phyloP scores from a whole-genome alignment of 2,329 filamentous ascomycete species.

The Chaetomium strumarium region DNA sequence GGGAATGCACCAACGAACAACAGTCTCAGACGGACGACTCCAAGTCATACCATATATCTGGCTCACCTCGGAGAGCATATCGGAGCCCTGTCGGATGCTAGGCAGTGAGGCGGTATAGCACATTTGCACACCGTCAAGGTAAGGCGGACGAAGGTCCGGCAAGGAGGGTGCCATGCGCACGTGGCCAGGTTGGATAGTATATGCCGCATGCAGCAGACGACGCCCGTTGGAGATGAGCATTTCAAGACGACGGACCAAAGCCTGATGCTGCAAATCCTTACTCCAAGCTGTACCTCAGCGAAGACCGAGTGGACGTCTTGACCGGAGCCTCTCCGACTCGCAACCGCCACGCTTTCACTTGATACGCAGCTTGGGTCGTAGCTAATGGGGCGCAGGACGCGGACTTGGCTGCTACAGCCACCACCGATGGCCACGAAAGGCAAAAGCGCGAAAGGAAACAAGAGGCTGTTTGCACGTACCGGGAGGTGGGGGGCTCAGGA shows the following conservation, averaged over 20 bases:
- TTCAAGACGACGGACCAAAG: neutral
- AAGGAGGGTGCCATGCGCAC: constrained; percentile 3
- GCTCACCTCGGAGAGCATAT: neutral
- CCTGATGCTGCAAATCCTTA: constrained; percentile 8
- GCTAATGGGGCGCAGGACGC: neutral
- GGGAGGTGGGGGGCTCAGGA: neutral
- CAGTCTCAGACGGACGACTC: neutral
- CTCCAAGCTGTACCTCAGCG: neutral
- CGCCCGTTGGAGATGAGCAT: neutral
- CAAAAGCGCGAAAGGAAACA: neutral
- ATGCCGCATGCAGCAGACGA: neutral
- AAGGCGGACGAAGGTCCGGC: constrained; percentile 11
- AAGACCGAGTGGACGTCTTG: constrained; percentile 4
- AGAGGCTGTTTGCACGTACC: neutral
- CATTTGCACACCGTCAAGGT: constrained; percentile 13
- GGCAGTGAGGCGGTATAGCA: constrained; percentile 17
- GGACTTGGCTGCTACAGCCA: constrained; percentile 8
- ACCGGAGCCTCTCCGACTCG: neutral
- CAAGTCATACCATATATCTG: neutral
- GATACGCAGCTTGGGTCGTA: no score
- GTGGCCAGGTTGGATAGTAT: neutral
- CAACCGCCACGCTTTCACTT: neutral
- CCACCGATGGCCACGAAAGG: constrained; percentile 2
- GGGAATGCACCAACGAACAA: neutral
- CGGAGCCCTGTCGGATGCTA: neutral